Base-by-base conservation (phyloP, 2,329 filamentous ascomycete genomes). In the Apiospora aurea region DNA sequence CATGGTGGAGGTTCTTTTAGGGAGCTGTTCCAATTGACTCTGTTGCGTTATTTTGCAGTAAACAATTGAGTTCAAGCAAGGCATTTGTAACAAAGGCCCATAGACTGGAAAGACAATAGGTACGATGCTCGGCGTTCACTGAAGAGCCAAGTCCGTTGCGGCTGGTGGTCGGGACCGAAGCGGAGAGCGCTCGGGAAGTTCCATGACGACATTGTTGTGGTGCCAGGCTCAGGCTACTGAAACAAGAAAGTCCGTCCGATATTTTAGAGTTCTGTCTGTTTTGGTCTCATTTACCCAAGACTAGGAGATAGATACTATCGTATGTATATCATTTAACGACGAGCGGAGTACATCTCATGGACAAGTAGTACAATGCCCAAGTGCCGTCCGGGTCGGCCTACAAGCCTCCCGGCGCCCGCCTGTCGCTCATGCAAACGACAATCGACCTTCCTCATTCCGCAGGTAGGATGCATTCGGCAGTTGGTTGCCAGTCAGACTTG, bases 191-290 rank as follows among this genome's bases (percentile, higher is more conserved):
- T n/a, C 53, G 34, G 57, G 21, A 64, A 64, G 34, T 64, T 41
- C 57, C 57, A 64, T 64, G 57, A 64, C 57, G 57, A 41, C 57
- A 41, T 64, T 41, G 57, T 64, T 41, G 57, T 14, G 34, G 57
- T 41, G 57, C n/a, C 34, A 43, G 10, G 13, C 8, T 43, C 41
- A 61, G 51, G 53, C 53, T 21, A 38, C 26, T 29, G 29, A 7
- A 38, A 61, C 38, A 34, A 61, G 26, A 34, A n/a, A 49, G 46
- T 49, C 18, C 18, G 21, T 49, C 46, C 21, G 6, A 49, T 29
- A 49, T 34, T 57, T 57, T 57, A 34, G 26, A 57, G 51, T 57
- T 57, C 51, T 34, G 51, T 34, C 26, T 29, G 26, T 57, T 24
- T 34, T 14, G 26, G 26, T 14, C 5, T 14, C 51, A 34, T 34